Base-by-base conservation (phyloP, 257 asterid genomes). In the Verbena officinalis region DNA sequence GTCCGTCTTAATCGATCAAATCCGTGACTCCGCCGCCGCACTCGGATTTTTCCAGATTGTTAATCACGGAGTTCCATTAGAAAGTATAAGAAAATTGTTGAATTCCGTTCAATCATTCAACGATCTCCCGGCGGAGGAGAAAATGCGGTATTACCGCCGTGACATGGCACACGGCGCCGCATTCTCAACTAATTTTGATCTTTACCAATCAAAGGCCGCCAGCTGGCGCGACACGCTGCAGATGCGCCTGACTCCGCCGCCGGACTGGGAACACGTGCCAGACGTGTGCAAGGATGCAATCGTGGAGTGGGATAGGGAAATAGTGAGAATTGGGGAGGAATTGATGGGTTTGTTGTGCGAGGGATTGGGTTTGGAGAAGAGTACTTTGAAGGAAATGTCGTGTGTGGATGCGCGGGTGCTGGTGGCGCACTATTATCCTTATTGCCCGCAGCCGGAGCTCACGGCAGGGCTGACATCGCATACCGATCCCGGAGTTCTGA, bases 191-290 rank as follows among this genome's bases (percentile, higher is more conserved):
- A 80, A 80, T 11, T 52, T 73, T 10, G 86, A 80, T n/a, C 67
- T 80, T 48, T 74, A 71, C 72, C 74, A 63, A 14, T 74, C 86
- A 3, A 70, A 68, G 60, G 82, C 78, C 11, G 86, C 83, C 43
- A 77, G 81, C 70, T 80, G 86, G 86, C 66, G 76, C 4, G 86
- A 77, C 64, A 66, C 81, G 12, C 19, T 74, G 40, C 86, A 77
- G 62, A 30, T 74, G 31, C 55, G 74, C 10, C 27, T 72, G 33
- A 23, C 67, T 0, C 86, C 86, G 1, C 44, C 62, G 0, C 76
- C 79, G 12, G 53, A 52, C 3, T 72, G 80, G 86, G 81, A 74
- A 11, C 7, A 64, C n/a, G 73, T 74, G 20, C 81, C 86, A 3
- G 63, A 58, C 24, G 13, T 22, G 15, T 74, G 76, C 65, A 56